Evolutionary conservation across 2,329 filamentous ascomycete species (phyloP), one percentile per base, ranked within the genome.

Genomic region (Byssoonygena ceratinophila): DNA sequence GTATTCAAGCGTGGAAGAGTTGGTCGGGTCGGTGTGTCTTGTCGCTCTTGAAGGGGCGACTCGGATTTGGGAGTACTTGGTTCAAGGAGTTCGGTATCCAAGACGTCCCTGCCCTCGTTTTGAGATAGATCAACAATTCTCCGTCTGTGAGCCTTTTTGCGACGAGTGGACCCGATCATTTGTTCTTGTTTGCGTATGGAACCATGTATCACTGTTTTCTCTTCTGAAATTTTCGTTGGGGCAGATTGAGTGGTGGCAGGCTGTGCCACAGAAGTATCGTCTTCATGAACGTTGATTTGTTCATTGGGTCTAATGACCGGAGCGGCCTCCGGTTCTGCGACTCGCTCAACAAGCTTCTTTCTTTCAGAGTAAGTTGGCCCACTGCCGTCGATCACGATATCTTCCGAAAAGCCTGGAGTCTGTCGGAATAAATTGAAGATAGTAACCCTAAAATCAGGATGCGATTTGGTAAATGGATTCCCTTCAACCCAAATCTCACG

Each of bases 361-460:
- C 82, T 83, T 72, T 98, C 92, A 14, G 82, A 79, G 63, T 88
- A 94, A n/a, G 79, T 84, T 0, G 92, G 91, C 0, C 84, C 84
- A 31, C 81, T 80, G 1, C 85, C 83, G 66, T 98, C 92, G 60
- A 98, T 91, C 43, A 88, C 75, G 55, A 97, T 82, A 64, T 98
- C 92, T 59, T 95, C 87, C 0, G 83, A 85, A 63, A 92, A 94
- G 4, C 92, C 92, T 9, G 91, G 87, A 0, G 87, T 89, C 54
- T 81, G 83, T 57, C 92, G 82, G 75, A 98, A 98, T 1, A 97
- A 76, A 62, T 97, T 98, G 80, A 98, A 96, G 57, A 97, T 94
- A 18, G 83, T 86, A 58, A 94, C 77, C 46, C 92, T 82, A 65
- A 95, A 94, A 60, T 85, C 82, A 54, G 83, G 78, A 65, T 96